Evolutionary conservation across 2,329 filamentous ascomycete genomes (phyloP), one percentile per base, ranked within the genome.

Genomic region (Aspergillus sp.): DNA sequence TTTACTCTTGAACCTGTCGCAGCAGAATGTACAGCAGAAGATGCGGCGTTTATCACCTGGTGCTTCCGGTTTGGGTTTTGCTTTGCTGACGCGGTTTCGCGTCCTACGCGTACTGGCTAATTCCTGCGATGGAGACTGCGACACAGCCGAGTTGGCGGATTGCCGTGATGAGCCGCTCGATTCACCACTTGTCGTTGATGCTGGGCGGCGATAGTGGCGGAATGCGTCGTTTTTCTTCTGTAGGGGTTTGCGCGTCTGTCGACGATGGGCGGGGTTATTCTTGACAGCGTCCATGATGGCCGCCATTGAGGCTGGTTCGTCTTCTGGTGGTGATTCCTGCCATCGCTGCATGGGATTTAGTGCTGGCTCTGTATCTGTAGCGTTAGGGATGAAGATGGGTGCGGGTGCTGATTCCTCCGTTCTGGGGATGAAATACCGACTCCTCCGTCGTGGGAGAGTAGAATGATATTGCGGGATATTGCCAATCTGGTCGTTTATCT

Each of bases 1-100:
- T 30, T 54, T 58, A 32, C 39, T 58, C 27, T 53, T 53, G 37
- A 59, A 59, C 12, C 31, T 48, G 33, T 58, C 55, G 30, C 50
- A 57, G 31, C 55, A 58, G 28, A 59, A 59, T 1, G 53, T 59
- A 37, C 56, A 59, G 19, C 50, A 51, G 28, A 50, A 57, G 12
- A 36, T 30, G n/a, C 42, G 37, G 30, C 9, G 42, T 28, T 40
- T 28, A 27, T 32, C 36, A 30, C 13, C 36, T 33, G 37, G 19
- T 19, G 19, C 28, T 43, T 29, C 29, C 27, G 27, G 37, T 28
- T 37, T 31, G n/a, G 34, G 19, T 6, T 36, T 36, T 29, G 29
- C 38, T 40, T 29, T 29, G 38, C 7, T 13, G 7, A 12, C 13
- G 30, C 32, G 34, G 27, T 42, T 27, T 36, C 35, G 7, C 19